phyloP scores from a whole-genome alignment of 805 yeast genomes.

The Wickerhamomyces bovis region DNA sequence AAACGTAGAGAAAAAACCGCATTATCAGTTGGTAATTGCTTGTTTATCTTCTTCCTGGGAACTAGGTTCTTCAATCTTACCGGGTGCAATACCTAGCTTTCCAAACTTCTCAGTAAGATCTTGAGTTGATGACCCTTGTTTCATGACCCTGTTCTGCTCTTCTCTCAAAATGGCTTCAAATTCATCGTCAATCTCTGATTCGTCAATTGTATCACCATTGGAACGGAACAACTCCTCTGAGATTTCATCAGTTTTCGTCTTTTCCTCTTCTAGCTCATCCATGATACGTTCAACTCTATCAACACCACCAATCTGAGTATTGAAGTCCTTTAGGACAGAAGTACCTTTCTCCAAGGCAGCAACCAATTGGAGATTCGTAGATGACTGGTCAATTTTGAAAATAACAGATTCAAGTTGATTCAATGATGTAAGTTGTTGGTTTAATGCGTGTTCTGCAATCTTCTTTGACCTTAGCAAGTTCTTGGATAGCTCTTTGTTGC shows the following conservation, averaged over 20 bases:
- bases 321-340: conserved; percentile 30
- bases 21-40: conserved; percentile 2
- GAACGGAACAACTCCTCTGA: conserved; percentile 26
- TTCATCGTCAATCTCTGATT: conserved; percentile 32
- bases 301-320: conserved; percentile 35
- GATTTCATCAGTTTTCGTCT: conserved; percentile 33
- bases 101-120: conserved; percentile 21
- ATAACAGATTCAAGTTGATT: conserved; percentile 34
- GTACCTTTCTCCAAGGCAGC: conserved; percentile 33
- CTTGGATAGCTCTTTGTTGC: conserved; percentile 26
- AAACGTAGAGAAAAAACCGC: neutral
- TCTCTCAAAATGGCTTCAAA: conserved; percentile 26
- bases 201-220: conserved; percentile 20
- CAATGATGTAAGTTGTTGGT: conserved; percentile 26
- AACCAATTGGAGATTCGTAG: conserved; percentile 33
- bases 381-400: conserved; percentile 37
- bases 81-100: conserved; percentile 20
- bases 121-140: conserved; percentile 7
- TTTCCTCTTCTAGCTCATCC: conserved; percentile 34
- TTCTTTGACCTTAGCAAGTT: conserved; percentile 30
- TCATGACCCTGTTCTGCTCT: conserved; percentile 4
- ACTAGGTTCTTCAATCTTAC: conserved; percentile 1
- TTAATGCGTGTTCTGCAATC: conserved; percentile 29
- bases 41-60: neutral
- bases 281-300: conserved; percentile 37